Conservation (phyloP, 2,329 filamentous ascomycete genomes). For the Chaetomium globosum region DNA sequence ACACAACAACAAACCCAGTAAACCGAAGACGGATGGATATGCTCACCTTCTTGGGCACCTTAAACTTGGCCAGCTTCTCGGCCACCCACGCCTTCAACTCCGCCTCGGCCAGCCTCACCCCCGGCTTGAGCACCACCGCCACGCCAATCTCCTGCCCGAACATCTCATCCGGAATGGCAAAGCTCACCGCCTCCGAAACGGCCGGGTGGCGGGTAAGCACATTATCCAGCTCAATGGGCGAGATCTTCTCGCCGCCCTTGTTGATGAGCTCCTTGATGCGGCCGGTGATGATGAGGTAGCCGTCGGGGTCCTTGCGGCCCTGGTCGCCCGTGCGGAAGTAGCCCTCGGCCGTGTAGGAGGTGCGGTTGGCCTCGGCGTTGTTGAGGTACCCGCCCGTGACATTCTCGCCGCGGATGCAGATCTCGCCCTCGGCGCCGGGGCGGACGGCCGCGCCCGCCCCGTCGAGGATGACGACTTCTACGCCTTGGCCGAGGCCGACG, state of each 20-base stretch:
- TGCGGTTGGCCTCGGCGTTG: slow-evolving; percentile 74
- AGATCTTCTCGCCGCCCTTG: slow-evolving; percentile 88
- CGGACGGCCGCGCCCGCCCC: slow-evolving; percentile 67
- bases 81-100: slow-evolving; percentile 70
- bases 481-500: slow-evolving; percentile 80
- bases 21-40: not conserved
- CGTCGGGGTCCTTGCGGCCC: slow-evolving; percentile 76
- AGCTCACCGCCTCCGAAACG: slow-evolving; percentile 78
- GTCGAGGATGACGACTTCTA: slow-evolving; percentile 78
- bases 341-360: slow-evolving; percentile 71
- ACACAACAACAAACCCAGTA: not conserved
- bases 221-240: slow-evolving; percentile 85
- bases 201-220: slow-evolving; percentile 72
- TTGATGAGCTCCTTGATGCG: slow-evolving; percentile 92
- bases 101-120: slow-evolving; percentile 56
- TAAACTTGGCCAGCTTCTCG: slow-evolving; percentile 77
- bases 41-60: slow-evolving; percentile 76
- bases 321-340: slow-evolving; percentile 91
- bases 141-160: slow-evolving; percentile 82
- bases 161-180: slow-evolving; percentile 78
- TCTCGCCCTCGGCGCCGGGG: slow-evolving; percentile 74
- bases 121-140: slow-evolving; percentile 72
- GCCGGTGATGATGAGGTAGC: slow-evolving; percentile 85
- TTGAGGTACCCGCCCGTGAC: slow-evolving; percentile 85
- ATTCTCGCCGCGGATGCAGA: slow-evolving; percentile 80